These are phyloP conservation scores for Alternaria postmessia DNA, from an alignment of 2,329 filamentous ascomycete species.

Conservation along the genomic window DNA sequence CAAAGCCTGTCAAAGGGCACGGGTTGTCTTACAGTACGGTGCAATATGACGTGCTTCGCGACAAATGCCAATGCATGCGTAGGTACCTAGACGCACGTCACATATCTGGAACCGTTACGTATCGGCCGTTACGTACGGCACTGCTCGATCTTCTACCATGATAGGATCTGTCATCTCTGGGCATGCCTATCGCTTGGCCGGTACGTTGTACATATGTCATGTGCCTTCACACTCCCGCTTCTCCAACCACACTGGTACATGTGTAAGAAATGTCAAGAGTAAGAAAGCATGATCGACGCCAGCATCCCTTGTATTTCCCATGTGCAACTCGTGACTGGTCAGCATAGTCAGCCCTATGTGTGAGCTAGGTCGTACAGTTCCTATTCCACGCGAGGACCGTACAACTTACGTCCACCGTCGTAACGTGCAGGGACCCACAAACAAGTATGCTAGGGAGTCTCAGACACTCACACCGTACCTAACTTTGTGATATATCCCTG, in stretches of 20 bases:
- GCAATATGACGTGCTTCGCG: conserved; percentile 5
- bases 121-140: neutral
- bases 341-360: conserved; percentile 11
- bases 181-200: neutral
- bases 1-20: conserved; percentile 1
- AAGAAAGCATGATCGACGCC: conserved; percentile 13
- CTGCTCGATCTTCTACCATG: neutral
- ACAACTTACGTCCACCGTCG: neutral
- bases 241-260: neutral
- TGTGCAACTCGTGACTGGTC: conserved; percentile 5
- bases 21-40: neutral
- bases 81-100: neutral
- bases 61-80: neutral
- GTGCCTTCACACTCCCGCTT: neutral
- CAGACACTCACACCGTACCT: conserved; percentile 9
- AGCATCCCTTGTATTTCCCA: neutral
- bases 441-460: conserved; percentile 3
- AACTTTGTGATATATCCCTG: conserved; percentile 4
- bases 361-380: conserved; percentile 1
- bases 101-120: conserved; percentile 1
- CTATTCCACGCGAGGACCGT: neutral
- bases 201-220: neutral
- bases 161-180: neutral
- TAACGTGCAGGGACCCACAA: neutral
- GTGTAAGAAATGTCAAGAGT: neutral